Evolutionary conservation across 306 rosid genomes (phyloP), one percentile per base, ranked within the genome.

Genomic region (Citrullus amarus): DNA sequence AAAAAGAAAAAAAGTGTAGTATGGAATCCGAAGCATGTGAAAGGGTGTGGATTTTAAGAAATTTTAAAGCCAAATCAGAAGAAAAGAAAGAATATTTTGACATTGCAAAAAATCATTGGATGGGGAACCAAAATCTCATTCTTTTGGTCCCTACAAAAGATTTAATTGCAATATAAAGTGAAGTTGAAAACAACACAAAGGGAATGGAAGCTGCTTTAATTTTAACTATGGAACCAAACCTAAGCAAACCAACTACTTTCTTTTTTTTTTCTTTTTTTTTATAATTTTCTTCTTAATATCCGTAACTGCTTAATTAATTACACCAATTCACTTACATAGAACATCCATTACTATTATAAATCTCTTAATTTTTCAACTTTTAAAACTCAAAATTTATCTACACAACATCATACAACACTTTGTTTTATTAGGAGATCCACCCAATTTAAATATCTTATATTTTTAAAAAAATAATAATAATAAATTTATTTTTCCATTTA

Each of bases 81-180:
- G 18, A 36, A 41, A 20, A 69, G 16, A 44, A 9, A 46, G 57
- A 71, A 20, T 70, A 70, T 70, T 46, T 70, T 70, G 57, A 70
- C 38, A 70, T 18, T 22, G 3, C 8, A 22, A 12, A 46, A 30
- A 30, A 67, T 67, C 12, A 70, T 69, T 69, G 38, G 76, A 44
- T 30, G 36, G 75, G 56, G 36, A 43, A 44, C 1, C 74, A 44
- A 69, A 69, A 69, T 69, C 11, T 10, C 18, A 22, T 71, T 48
- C 39, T 25, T 22, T 25, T 71, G 76, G 76, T 71, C 58, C 76
- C 76, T 48, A 71, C 76, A 41, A 46, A 71, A 46, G 58, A 25
- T 46, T 71, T 71, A 48, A 13, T 71, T 22, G 6, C 41, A 71
- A 39, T 17, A 66, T 46, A 71, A 48, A 71, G 39, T 71, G 57